phyloP scores from a whole-genome alignment of 441 rosid species.

The Erodium trifolium region DNA sequence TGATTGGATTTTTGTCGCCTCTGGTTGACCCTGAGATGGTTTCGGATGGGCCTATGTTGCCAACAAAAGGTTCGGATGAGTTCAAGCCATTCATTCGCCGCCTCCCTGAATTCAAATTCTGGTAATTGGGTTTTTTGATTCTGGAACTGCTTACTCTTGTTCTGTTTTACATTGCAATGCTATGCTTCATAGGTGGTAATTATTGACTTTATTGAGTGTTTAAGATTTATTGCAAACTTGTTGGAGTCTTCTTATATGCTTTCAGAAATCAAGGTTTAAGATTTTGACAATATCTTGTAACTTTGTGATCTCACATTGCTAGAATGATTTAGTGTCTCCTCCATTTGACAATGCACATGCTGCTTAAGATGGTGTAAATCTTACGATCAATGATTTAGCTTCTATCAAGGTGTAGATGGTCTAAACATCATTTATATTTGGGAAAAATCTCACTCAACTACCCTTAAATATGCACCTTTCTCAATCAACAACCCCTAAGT shows the following conservation, averaged over 20 bases:
- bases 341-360: background rate
- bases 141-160: background rate
- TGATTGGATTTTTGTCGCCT: conserved; percentile 88
- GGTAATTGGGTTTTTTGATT: conserved; percentile 32
- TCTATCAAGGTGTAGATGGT: background rate
- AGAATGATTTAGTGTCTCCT: background rate
- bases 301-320: background rate
- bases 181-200: background rate
- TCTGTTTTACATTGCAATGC: background rate
- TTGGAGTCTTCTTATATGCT: background rate
- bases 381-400: too few species aligned
- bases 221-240: too few species aligned
- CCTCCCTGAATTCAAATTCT: conserved; percentile 54
- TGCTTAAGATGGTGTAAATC: background rate
- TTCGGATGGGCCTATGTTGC: conserved; percentile 70
- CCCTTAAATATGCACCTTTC: too few species aligned
- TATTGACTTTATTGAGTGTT: background rate
- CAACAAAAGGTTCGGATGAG: conserved; percentile 91
- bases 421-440: background rate
- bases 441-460: too few species aligned
- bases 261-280: background rate
- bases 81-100: conserved; percentile 61
- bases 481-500: too few species aligned
- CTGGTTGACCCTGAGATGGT: conserved; percentile 73
- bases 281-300: background rate